Evolutionary conservation across 225 moss, liverwort and hornwort genomes (phyloP), one percentile per base, ranked within the genome.

Genomic region (Asterella californica): DNA sequence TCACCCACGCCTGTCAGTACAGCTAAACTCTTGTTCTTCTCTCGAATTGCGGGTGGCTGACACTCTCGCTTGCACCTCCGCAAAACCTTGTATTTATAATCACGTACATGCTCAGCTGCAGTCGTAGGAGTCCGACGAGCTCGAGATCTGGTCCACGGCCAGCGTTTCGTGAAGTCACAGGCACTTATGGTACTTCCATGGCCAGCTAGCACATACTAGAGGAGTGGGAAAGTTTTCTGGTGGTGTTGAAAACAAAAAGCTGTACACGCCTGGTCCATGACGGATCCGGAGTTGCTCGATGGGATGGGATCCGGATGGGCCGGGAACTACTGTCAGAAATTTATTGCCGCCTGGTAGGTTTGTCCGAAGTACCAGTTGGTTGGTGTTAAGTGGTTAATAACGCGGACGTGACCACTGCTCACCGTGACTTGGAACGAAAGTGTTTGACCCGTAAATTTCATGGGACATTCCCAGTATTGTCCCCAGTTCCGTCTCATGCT

Each of bases 401-500:
- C 75, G 47, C 34, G 81, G 1, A 78, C 75, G 2, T 11, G 29
- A 27, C 86, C 86, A 19, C 63, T 75, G 48, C 86, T 81, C 37
- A 81, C 46, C 27, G 83, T 86, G 0, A 86, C 81, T 37, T 67
- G 74, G 79, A 86, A 86, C 14, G 76, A 78, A 27, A 83, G 81
- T 9, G 34, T 11, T 52, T 86, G 74, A 36, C 76, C 83, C 3
- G 57, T 76, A 9, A 79, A 5, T 67, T 79, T 81, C 69, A 71
- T 59, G 61, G 33, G 78, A 32, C 60, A 34, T 9, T 79, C 47
- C 79, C 81, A 86, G 17, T 62, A 68, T 52, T 83, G 83, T 21
- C 86, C 83, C 86, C 86, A 86, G 59, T 79, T 57, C 4, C 81
- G 50, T 2, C 24, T 47, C 86, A 83, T 86, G 47, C 62, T 32